Conservation (phyloP, 257 asterid genomes). For the Solanum tarapatanum region DNA sequence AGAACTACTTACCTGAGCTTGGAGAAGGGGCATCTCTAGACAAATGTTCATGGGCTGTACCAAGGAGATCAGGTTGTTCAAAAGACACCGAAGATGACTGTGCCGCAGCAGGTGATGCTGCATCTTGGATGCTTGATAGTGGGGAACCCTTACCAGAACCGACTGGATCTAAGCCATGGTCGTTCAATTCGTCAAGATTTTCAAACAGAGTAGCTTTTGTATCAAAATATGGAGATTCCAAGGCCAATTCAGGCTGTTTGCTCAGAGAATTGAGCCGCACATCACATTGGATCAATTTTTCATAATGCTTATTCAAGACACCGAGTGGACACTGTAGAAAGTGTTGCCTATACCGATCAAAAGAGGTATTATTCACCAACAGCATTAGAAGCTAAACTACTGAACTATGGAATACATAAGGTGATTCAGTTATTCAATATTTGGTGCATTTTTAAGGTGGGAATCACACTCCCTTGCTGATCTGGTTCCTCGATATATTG, state of each 20-base stretch:
- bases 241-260: slow-evolving; percentile 38
- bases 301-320: slow-evolving; percentile 60
- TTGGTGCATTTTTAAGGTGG: background rate
- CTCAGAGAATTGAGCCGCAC: slow-evolving; percentile 47
- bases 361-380: background rate
- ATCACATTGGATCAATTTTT: slow-evolving; percentile 72
- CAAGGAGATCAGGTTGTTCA: slow-evolving; percentile 15
- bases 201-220: slow-evolving; percentile 26
- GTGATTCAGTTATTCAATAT: background rate
- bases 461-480: background rate
- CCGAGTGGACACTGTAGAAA: slow-evolving; percentile 60
- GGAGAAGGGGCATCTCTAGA: slow-evolving; percentile 45
- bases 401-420: background rate
- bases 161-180: slow-evolving; percentile 14
- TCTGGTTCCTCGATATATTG: background rate
- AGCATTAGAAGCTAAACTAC: background rate
- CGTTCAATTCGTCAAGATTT: slow-evolving; percentile 34
- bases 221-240: slow-evolving; percentile 50
- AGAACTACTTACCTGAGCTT: slow-evolving; percentile 42
- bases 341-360: slow-evolving; percentile 47
- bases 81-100: slow-evolving; percentile 31
- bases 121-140: slow-evolving; percentile 27
- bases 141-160: slow-evolving; percentile 28
- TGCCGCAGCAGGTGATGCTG: slow-evolving; percentile 26
- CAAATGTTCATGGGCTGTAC: slow-evolving; percentile 10